Evolutionary conservation across 331 rosid genomes (phyloP).

Genomic region (Ulmus americana): DNA sequence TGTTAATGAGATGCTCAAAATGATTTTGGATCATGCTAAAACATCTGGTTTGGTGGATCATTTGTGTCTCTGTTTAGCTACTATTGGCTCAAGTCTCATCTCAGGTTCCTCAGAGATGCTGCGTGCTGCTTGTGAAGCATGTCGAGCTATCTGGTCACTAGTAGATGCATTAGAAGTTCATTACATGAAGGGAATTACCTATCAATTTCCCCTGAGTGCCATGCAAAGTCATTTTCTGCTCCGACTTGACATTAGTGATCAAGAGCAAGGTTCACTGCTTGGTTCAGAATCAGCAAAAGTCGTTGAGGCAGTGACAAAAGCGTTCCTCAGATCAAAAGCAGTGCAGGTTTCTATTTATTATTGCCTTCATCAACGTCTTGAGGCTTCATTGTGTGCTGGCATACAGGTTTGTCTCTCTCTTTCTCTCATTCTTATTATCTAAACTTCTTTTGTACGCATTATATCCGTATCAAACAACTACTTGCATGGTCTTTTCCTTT

Average conservation of each 20-base stretch:
- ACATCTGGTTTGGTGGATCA: slow-evolving; percentile 70
- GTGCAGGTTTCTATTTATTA: slow-evolving; percentile 75
- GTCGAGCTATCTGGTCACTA: slow-evolving; percentile 74
- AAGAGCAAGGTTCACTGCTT: slow-evolving; percentile 41
- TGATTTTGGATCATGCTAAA: slow-evolving; percentile 73
- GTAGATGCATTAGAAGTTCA: slow-evolving; percentile 59
- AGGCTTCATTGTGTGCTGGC: slow-evolving; percentile 60
- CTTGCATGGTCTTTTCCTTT: not conserved
- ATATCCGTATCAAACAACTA: not conserved
- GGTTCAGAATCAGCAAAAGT: slow-evolving; percentile 55
- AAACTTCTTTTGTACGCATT: not conserved
- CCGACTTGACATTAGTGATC: slow-evolving; percentile 41
- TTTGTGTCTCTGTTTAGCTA: slow-evolving; percentile 71
- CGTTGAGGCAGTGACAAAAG: slow-evolving; percentile 65
- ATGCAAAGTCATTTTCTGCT: slow-evolving; percentile 47
- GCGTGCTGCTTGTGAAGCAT: slow-evolving; percentile 85
- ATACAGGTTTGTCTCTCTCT: slow-evolving; percentile 56
- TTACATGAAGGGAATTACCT: slow-evolving; percentile 41
- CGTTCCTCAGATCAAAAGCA: slow-evolving; percentile 68
- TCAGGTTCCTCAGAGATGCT: slow-evolving; percentile 80
- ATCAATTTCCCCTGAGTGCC: slow-evolving; percentile 62
- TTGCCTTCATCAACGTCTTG: slow-evolving; percentile 78
- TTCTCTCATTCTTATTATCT: slow-evolving; percentile 6
- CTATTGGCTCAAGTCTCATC: slow-evolving; percentile 72
- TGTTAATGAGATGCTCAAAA: slow-evolving; percentile 37